Percentiles rank a stretch among this genome's conserved stretches.
phyloP scores from a whole-genome alignment of 345 rosid species.

The Mangifera indica region DNA sequence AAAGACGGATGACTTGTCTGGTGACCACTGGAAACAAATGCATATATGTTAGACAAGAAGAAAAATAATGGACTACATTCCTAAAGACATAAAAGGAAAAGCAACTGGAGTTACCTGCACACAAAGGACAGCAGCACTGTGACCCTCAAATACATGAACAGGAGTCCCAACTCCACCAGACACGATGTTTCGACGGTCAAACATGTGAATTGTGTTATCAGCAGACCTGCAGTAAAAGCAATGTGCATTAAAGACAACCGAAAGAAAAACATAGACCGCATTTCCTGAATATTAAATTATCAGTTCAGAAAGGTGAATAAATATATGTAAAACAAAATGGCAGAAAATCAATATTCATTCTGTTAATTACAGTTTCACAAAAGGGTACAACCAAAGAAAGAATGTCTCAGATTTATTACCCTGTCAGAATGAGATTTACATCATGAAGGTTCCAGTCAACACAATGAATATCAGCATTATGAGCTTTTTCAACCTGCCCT shows the following conservation, averaged over 20 bases:
- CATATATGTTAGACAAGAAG: neutral
- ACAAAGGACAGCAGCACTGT: constrained; percentile 83
- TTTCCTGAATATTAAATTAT: neutral
- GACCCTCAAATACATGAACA: constrained; percentile 71
- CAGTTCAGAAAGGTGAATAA: neutral
- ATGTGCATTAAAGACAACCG: neutral
- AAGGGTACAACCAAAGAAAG: neutral
- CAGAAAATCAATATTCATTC: constrained; percentile 3
- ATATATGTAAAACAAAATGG: neutral
- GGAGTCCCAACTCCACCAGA: constrained; percentile 66
- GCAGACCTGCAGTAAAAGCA: constrained; percentile 36
- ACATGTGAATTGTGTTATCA: constrained; percentile 51
- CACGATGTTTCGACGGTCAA: constrained; percentile 53
- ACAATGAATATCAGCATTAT: constrained; percentile 63
- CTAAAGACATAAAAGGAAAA: neutral
- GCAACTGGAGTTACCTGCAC: constrained; percentile 55
- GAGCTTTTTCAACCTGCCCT: constrained; percentile 70
- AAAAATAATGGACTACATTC: neutral
- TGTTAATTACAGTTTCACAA: neutral
- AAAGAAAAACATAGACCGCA: neutral
- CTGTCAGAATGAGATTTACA: constrained; percentile 58
- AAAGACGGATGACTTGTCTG: constrained; percentile 83
- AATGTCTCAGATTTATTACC: constrained; percentile 31
- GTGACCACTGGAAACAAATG: constrained; percentile 68
- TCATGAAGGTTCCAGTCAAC: constrained; percentile 79